Evolutionary conservation across 1,284 basidiomycete species (phyloP), one percentile per base, ranked within the genome.

Genomic region (Jaminaea rosea): DNA sequence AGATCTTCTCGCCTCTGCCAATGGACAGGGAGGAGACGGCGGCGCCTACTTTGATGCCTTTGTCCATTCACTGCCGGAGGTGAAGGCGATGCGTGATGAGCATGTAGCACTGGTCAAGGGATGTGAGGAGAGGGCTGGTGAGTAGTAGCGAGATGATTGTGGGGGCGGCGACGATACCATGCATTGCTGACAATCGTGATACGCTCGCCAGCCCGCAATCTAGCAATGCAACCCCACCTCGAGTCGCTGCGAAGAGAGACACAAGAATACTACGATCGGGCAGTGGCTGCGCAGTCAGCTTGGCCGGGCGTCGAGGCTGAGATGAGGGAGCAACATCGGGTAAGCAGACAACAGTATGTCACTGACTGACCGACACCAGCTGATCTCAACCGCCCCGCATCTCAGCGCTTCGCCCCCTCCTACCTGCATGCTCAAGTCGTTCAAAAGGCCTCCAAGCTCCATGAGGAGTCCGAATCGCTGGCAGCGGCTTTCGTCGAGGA

Each of bases 401-500:
- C 13, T 10, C 50, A 60, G 55, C 44, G 67, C 1, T 72, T 72
- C 52, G 44, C 53, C 15, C 70, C 65, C 3, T 54, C 52, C 1
- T 58, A 69, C 6, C 42, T 72, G 36, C 60, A 60, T 23, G 59
- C 65, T 41, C 50, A 28, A 21, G 39, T 72, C 13, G 58, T 56
- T 5, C 62, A 69, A 26, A 52, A 50, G 9, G 60, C 63, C 2
- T 44, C 56, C 32, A 54, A 55, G 29, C 44, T 66, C 24, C 63
- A 69, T 55, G 65, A 72, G 36, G 44, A 52, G 19, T 64, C 59
- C 8, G 70, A 72, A 28, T 48, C 56, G 3, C 36, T 72, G n/a
- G 70, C 69, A 13, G 68, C 63, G 34, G 65, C 67, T 13, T 72
- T 58, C 49, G 65, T 71, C 24, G 67, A 72, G 46, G 63, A 49